Percentiles rank a stretch among this genome's conserved stretches.
Conservation (phyloP, 257 asterid genomes). For the Primulina huaijiensis region DNA sequence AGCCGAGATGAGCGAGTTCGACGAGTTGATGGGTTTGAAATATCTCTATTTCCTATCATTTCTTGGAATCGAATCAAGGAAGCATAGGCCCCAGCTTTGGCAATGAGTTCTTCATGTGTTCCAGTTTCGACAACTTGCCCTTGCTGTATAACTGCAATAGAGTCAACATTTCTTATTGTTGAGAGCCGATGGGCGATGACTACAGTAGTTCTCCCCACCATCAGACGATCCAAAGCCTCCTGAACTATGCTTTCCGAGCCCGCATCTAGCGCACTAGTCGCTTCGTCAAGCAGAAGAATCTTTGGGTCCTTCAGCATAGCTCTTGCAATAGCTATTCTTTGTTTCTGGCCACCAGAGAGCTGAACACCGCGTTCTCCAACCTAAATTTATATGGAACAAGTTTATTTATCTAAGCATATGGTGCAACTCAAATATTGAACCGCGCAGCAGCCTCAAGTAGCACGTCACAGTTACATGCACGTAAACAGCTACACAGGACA, state of each 20-base stretch:
- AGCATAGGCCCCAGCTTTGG: constrained; percentile 87
- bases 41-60: constrained; percentile 79
- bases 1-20: constrained; percentile 83
- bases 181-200: constrained; percentile 96
- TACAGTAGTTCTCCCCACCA: constrained; percentile 89
- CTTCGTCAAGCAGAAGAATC: constrained; percentile 88
- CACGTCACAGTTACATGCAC: not conserved
- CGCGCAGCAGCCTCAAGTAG: not conserved
- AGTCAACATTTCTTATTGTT: constrained; percentile 81
- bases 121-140: constrained; percentile 96
- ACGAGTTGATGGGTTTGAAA: constrained; percentile 82
- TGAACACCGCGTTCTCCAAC: constrained; percentile 99
- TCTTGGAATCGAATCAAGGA: constrained; percentile 84
- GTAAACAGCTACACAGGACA: not conserved
- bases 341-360: constrained; percentile 95
- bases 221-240: constrained; percentile 88
- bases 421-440: not conserved
- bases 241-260: constrained; percentile 91
- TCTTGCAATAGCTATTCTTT: constrained; percentile 90
- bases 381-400: constrained; percentile 33
- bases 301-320: constrained; percentile 91
- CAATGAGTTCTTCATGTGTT: constrained; percentile 81
- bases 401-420: not conserved
- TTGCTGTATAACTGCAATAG: constrained; percentile 90
- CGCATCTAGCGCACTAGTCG: constrained; percentile 93